A percentile compares a stretch with the other conserved stretches of the same genome.
phyloP scores from a whole-genome alignment of 2,329 filamentous ascomycete genomes.

The Penicillium frequentans region DNA sequence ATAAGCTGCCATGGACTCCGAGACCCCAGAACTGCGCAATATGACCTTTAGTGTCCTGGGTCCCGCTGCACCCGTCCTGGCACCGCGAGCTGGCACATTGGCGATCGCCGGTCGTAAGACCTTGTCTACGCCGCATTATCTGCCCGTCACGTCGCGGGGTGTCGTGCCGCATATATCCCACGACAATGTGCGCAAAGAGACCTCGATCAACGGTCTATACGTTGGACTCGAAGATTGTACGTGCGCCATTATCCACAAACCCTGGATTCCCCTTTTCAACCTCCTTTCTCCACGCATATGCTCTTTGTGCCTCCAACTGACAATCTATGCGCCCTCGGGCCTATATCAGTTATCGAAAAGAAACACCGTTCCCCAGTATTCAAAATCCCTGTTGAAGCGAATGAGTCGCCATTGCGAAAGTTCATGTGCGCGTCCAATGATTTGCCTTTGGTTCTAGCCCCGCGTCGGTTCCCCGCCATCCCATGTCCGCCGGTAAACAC shows the following conservation, averaged over 20 bases:
- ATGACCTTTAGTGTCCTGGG: conserved; percentile 43
- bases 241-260: conserved; percentile 30
- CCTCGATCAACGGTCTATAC: conserved; percentile 69
- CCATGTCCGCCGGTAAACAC: conserved; percentile 68
- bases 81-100: conserved; percentile 68
- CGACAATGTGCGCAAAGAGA: conserved; percentile 70
- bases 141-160: conserved; percentile 79
- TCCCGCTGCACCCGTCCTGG: conserved; percentile 34
- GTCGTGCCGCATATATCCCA: conserved; percentile 84
- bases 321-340: conserved; percentile 22
- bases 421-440: conserved; percentile 73
- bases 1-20: conserved; percentile 30
- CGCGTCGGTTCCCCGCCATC: conserved; percentile 76
- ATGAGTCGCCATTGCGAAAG: conserved; percentile 63
- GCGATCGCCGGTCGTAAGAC: conserved; percentile 60
- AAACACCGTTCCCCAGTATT: conserved; percentile 54
- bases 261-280: too few relatives aligned
- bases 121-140: conserved; percentile 81
- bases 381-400: conserved; percentile 43
- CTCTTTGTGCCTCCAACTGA: conserved; percentile 22
- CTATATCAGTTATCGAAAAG: conserved; percentile 62
- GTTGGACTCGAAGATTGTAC: conserved; percentile 90
- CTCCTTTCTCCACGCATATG: background rate
- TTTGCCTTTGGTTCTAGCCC: conserved; percentile 68
- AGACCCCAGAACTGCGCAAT: conserved; percentile 24